Base-by-base conservation (phyloP, 257 asterid genomes). In the Solanum chiquidenum region DNA sequence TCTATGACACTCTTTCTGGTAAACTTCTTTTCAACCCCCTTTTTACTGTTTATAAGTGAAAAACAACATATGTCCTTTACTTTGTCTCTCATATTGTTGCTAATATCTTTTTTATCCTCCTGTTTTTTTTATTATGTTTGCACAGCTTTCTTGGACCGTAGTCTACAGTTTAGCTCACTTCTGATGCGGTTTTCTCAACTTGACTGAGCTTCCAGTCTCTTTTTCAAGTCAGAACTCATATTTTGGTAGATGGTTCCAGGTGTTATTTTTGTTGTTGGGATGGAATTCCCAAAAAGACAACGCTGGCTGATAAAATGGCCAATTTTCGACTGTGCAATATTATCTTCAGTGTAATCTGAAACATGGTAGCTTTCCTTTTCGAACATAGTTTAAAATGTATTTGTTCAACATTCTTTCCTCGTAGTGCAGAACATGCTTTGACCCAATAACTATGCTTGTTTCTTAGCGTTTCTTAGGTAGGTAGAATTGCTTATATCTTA, bases 151-250 rank as follows among this genome's bases (percentile, higher is more conserved):
- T 2, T 97, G 99, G 99, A 97, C 93, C 90, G 89, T 95, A 83
- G 98, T 93, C 88, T 97, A 95, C 98, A 97, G 99, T 91, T 94
- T 95, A 95, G 94, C 93, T 18, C 98, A 97, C 95, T 97, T 95
- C 88, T 95, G 96, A 95, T 84, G 27, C 86, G 38, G 29, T 8
- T 20, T 83, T 76, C 89, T 83, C 34, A 42, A 88, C 89, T 31
- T 14, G 86, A 86, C 64, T 72, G 33, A 83, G 29, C 21, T 20
- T 25, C 86, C 68, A 33, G 87, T 31, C 87, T 33, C 86, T 46
- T 72, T 72, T 29, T 16, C 86, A 29, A 82, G 42, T 29, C 86
- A 31, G 44, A 82, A 49, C 68, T 82, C 86, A 82, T 82, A 49
- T 29, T 82, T 82, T 82, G 86, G 44, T 20, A 64, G 37, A 82